Base-by-base conservation (phyloP, 768 basidiomycete genomes). In the Paxillus involutus region DNA sequence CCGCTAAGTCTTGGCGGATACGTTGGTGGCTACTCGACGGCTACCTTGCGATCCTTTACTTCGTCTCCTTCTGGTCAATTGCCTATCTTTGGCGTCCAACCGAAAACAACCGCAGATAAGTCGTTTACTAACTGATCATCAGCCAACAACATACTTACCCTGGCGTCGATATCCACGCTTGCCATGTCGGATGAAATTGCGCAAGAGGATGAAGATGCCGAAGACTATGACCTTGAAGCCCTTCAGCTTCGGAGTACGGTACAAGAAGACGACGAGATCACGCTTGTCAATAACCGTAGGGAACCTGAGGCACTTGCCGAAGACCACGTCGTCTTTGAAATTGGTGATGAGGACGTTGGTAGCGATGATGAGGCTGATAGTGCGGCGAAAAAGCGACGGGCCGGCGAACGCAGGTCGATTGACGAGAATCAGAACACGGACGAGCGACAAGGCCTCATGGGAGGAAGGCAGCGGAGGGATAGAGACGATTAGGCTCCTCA, bases 21-120 rank as follows among this genome's bases (percentile, higher is more conserved):
- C 86, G 95, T 45, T 99, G 97, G 97, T 94, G 94, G 89, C 77
- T 99, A 6, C 79, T 99, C 40, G 97, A 99, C 64, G 97, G 95
- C 16, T 98, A 93, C 79, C 80, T 98, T 43, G 85, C 91, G 2
- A 78, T 95, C 44, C 83, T 98, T 24, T 98, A 96, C 69, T 80
- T 97, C 44, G 73, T 79, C 29, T 84, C 87, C 33, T 98, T 98
- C 70, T 73, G 76, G 56, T 75, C 82, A 10, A 93, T 98, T 57
- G 84, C 91, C 2, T 97, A 84, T 72, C 77, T 98, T 29, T 99
- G 97, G 96, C 83, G 94, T 35, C 97, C 97, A 26, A 88, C 89
- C n/a, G 82, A 79, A 39, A 84, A 90, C 68, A 94, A 95, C 77
- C 80, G 89, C 75, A 85, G 91, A 87, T 88, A 80, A 74, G 88